Percentiles rank a stretch among this genome's conserved stretches.
Evolutionary conservation across 306 rosid genomes (phyloP).

Genomic region (Gillenia trifoliata): DNA sequence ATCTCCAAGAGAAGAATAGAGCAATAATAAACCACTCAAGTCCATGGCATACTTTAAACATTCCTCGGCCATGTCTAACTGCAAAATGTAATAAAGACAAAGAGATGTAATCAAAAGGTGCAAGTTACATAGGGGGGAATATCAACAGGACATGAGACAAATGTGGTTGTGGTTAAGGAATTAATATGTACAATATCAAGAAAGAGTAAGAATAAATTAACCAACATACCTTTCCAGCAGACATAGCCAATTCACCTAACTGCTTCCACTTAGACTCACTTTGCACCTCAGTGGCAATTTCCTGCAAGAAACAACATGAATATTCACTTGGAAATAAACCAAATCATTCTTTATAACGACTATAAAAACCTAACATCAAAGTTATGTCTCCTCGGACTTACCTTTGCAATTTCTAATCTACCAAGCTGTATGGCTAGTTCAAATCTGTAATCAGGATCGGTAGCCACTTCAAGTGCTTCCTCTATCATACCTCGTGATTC

Average conservation of each 20-base stretch:
- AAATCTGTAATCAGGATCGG: conserved; percentile 93
- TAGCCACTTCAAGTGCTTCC: conserved; percentile 97
- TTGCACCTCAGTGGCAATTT: conserved; percentile 80
- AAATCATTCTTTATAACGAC: conserved; percentile 2
- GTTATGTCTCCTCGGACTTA: conserved; percentile 28
- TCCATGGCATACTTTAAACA: conserved; percentile 89
- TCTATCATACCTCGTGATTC: conserved; percentile 99
- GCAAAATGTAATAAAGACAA: conserved; percentile 28
- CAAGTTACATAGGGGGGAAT: not conserved
- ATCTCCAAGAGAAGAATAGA: conserved; percentile 99
- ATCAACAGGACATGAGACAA: not conserved
- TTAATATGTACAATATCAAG: not conserved
- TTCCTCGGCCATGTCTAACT: conserved; percentile 99
- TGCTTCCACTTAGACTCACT: conserved; percentile 98
- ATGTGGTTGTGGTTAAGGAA: not conserved
- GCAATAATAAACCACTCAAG: conserved; percentile 89
- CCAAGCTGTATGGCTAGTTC: conserved; percentile 97
- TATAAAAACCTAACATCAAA: not conserved
- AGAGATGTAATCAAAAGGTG: not conserved
- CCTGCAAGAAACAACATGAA: conserved; percentile 36
- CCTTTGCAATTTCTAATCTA: conserved; percentile 92
- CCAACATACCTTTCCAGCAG: conserved; percentile 67
- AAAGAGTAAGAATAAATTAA: not conserved
- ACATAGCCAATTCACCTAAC: conserved; percentile 98
- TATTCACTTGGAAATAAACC: conserved; percentile 11